phyloP scores from a whole-genome alignment of 371 early-diverging fungal genomes.

The Blastocladiella emersonii region DNA sequence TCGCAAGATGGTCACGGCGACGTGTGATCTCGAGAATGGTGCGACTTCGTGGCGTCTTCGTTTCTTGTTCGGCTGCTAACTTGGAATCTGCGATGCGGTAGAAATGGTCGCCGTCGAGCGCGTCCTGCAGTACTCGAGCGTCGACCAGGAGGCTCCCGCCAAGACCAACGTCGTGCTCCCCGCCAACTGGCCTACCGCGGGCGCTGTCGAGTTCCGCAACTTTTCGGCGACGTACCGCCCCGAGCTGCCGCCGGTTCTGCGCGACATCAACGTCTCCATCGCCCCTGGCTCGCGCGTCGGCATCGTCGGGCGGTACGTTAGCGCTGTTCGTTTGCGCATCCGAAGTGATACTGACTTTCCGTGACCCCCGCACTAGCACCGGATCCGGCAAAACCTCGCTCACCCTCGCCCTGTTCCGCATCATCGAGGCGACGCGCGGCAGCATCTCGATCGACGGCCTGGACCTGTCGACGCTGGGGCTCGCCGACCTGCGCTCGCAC shows the following conservation, averaged over 20 bases:
- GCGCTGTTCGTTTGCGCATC: too few relatives aligned
- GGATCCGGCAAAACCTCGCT: slow-evolving; percentile 64
- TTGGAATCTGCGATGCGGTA: too few relatives aligned
- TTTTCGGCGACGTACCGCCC: slow-evolving; percentile 23
- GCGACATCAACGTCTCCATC: slow-evolving; percentile 20
- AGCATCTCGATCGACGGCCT: slow-evolving; percentile 59
- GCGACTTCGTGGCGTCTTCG: too few relatives aligned
- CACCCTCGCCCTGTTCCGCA: slow-evolving; percentile 56
- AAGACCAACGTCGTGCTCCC: not conserved
- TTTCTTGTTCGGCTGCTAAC: too few relatives aligned
- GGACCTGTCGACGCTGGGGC: slow-evolving; percentile 55
- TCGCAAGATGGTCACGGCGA: not conserved
- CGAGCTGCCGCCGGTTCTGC: slow-evolving; percentile 24
- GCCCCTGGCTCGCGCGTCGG: slow-evolving; percentile 19
- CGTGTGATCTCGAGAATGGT: not conserved
- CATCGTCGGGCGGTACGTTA: not conserved
- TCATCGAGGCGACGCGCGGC: slow-evolving; percentile 55
- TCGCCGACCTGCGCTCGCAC: not conserved
- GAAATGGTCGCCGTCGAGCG: slow-evolving; percentile 40
- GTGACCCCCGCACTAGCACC: too few relatives aligned
- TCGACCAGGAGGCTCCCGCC: slow-evolving; percentile 60
- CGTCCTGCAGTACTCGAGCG: slow-evolving; percentile 68
- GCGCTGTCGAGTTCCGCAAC: slow-evolving; percentile 21
- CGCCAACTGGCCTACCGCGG: slow-evolving; percentile 23
- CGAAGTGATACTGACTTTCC: too few relatives aligned